Base-by-base conservation (phyloP, 2,329 filamentous ascomycete genomes). In the Exophiala sideris region DNA sequence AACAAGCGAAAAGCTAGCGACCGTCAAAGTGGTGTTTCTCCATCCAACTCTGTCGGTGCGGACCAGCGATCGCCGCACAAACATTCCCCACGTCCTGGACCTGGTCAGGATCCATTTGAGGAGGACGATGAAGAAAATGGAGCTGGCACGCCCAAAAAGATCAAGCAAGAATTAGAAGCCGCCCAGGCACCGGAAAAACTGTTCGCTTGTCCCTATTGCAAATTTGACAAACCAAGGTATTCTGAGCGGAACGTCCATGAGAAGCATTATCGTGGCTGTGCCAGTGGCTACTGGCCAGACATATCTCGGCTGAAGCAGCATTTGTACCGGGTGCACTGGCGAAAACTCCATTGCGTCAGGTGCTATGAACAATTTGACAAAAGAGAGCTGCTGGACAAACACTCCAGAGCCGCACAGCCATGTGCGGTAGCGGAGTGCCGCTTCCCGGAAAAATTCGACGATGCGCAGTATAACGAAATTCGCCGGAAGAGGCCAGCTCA, bases 251-350 rank as follows among this genome's bases (percentile, higher is more conserved):
- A 64, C 45, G 45, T 47, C 6, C 50, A 51, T 12, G 62, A 64
- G 40, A 61, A 60, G 29, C 47, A 57, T 5, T 64, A 64, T 47
- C 58, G 62, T 10, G 44, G 54, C 20, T 64, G 62, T 40, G 56
- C 58, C 12, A 58, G 56, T 29, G 58, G 59, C n/a, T 59, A 58
- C 32, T 62, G 53, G 54, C 48, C 56, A n/a, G 60, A 62, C 42
- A 59, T 62, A 20, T 62, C 62, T 34, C 54, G 62, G 20, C 54
- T 64, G 18, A 64, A 64, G 51, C 62, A 64, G 40, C 62, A 64
- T 48, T 51, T 64, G 6, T 61, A 62, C 32, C 60, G 62, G 11
- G 57, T 64, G n/a, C 62, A 64, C 45, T 59, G 50, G 54, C 57
- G 57, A 12, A 20, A 45, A 4, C 41, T 50, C 29, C 54, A 60